These are phyloP conservation scores for Nitzschia palea DNA, from an alignment of 108 stramenopile species.

Conservation along the genomic window DNA sequence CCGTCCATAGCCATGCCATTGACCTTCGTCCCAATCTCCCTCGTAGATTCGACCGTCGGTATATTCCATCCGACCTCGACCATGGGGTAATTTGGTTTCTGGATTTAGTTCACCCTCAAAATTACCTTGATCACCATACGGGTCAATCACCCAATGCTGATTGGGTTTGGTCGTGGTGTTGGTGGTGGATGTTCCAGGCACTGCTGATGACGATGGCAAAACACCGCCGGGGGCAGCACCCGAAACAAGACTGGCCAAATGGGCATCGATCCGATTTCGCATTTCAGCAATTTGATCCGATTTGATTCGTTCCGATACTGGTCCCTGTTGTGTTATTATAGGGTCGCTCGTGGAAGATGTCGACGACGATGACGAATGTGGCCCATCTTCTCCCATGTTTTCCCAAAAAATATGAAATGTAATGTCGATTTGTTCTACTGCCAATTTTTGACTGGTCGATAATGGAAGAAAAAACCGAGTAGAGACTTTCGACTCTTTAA, in stretches of 20 bases:
- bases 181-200: neutral
- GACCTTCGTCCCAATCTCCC: slow-evolving; percentile 36
- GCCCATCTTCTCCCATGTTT: no score
- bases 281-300: slow-evolving; percentile 8
- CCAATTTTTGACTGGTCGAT: no score
- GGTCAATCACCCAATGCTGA: slow-evolving; percentile 30
- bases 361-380: no score
- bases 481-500: no score
- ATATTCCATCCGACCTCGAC: slow-evolving; percentile 55
- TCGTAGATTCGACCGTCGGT: slow-evolving; percentile 48
- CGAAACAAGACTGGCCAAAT: slow-evolving; percentile 4
- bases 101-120: slow-evolving; percentile 52
- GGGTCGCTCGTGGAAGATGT: no score
- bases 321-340: no score
- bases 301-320: neutral
- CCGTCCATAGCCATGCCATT: slow-evolving; percentile 33
- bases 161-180: neutral
- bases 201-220: no score
- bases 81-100: slow-evolving; percentile 42
- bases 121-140: slow-evolving; percentile 52
- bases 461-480: no score
- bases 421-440: no score
- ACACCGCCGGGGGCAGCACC: neutral
- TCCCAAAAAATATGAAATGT: no score
- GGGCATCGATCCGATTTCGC: slow-evolving; percentile 12